phyloP scores from a whole-genome alignment of 331 rosid genomes.

The Cucumis variabilis region DNA sequence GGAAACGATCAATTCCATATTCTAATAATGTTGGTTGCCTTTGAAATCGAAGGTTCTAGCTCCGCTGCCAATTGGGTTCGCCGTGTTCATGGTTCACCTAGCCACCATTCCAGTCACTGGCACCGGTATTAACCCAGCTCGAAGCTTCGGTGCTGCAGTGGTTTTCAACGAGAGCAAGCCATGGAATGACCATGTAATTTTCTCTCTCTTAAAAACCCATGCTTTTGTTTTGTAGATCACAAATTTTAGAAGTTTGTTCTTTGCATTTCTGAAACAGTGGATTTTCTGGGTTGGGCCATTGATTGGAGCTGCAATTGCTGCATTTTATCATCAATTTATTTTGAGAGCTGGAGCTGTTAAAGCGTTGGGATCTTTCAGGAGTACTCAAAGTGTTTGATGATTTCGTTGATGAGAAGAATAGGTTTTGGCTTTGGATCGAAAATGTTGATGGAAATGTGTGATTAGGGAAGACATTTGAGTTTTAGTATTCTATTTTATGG shows the following conservation, averaged over 20 bases:
- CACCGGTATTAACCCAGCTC: conserved; percentile 90
- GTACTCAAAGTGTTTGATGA: conserved; percentile 35
- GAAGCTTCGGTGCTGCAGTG: conserved; percentile 85
- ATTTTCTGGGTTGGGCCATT: conserved; percentile 63
- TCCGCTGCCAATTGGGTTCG: conserved; percentile 94
- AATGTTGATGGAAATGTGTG: not conserved
- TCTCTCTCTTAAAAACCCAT: not conserved
- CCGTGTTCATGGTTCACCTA: conserved; percentile 83
- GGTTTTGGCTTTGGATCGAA: not conserved
- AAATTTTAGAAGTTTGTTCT: conserved; percentile 49
- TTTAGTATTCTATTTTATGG: not conserved
- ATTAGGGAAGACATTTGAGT: not conserved
- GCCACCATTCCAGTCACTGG: conserved; percentile 95
- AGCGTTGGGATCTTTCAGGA: conserved; percentile 79
- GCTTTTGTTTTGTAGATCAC: conserved; percentile 43
- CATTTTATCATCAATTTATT: conserved; percentile 63
- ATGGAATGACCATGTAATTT: conserved; percentile 81
- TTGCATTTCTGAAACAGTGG: conserved; percentile 4
- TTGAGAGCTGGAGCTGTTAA: conserved; percentile 55
- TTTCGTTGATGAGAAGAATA: not conserved
- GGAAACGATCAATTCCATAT: not conserved
- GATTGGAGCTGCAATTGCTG: conserved; percentile 85
- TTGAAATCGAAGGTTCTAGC: conserved; percentile 65
- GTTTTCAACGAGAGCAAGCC: conserved; percentile 55
- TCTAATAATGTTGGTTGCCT: not conserved